Percentiles rank a stretch among this genome's conserved stretches.
These are phyloP conservation scores for Cairneyella variabilis DNA, from an alignment of 495 filamentous ascomycete species.

Conservation along the genomic window DNA sequence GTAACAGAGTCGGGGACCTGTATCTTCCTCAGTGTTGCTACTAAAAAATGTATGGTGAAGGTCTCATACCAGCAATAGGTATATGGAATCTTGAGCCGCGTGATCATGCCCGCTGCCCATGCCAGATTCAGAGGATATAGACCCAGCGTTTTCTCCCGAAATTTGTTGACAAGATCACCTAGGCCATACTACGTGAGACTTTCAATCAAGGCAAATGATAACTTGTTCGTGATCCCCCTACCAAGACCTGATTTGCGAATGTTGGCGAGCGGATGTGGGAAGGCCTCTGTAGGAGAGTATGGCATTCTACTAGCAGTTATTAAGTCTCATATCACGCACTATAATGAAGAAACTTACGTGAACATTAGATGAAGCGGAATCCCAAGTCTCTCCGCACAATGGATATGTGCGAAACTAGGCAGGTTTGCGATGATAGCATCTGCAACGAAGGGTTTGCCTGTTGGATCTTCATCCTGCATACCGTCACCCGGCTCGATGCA, in stretches of 20 bases:
- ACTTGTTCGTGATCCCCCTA: conserved; percentile 55
- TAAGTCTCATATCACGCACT: neutral
- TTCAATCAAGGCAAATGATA: conserved; percentile 68
- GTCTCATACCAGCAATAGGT: conserved; percentile 65
- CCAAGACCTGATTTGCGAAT: conserved; percentile 43
- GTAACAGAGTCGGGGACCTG: conserved; percentile 67
- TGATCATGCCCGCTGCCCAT: conserved; percentile 61
- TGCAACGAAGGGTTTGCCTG: conserved; percentile 52
- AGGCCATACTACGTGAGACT: conserved; percentile 73
- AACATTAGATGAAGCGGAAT: conserved; percentile 68
- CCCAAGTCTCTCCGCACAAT: conserved; percentile 59
- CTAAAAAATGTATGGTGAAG: neutral
- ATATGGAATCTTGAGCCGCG: conserved; percentile 58
- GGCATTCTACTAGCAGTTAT: conserved; percentile 45
- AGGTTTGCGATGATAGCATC: conserved; percentile 70
- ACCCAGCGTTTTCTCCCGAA: conserved; percentile 54
- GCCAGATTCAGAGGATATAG: conserved; percentile 62
- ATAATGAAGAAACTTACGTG: conserved; percentile 41
- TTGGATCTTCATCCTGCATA: conserved; percentile 38
- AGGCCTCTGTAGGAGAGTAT: conserved; percentile 46
- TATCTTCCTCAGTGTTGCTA: neutral
- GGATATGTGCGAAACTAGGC: conserved; percentile 62
- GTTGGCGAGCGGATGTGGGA: conserved; percentile 50
- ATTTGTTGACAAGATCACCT: conserved; percentile 69
- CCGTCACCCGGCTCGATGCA: conserved; percentile 57